phyloP scores from a whole-genome alignment of 495 filamentous ascomycete genomes.

The Arthonia radiata region DNA sequence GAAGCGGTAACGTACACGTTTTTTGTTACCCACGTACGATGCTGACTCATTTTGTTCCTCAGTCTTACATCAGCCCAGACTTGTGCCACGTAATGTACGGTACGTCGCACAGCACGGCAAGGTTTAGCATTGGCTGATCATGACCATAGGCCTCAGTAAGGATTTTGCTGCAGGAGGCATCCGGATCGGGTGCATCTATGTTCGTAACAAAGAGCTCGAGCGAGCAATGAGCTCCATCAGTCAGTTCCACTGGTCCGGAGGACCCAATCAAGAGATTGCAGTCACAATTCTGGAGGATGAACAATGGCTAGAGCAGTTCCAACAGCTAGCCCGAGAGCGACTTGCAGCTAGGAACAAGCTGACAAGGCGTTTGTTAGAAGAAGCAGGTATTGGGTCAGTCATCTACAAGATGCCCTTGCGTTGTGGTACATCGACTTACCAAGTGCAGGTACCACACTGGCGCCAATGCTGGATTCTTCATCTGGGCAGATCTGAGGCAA shows the following conservation, averaged over 20 bases:
- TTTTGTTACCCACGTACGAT: too few relatives aligned
- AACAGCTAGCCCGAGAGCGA: constrained; percentile 15
- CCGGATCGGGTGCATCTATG: constrained; percentile 27
- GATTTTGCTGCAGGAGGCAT: constrained; percentile 34
- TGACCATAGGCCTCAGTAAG: too few relatives aligned
- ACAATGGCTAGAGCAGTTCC: constrained; percentile 20
- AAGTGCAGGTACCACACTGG: constrained; percentile 3
- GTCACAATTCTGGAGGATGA: constrained; percentile 22
- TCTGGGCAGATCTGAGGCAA: constrained; percentile 31
- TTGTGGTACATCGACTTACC: neutral
- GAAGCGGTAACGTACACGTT: too few relatives aligned
- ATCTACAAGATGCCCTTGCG: neutral
- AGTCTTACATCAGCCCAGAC: too few relatives aligned
- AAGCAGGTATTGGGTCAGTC: constrained; percentile 15
- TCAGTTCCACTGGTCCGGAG: constrained; percentile 22
- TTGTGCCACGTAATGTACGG: too few relatives aligned
- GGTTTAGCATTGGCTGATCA: too few relatives aligned
- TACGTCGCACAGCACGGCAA: too few relatives aligned
- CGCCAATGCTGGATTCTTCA: constrained; percentile 30
- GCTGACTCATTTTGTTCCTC: too few relatives aligned
- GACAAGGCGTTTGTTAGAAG: constrained; percentile 14
- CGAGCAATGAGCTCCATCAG: constrained; percentile 15
- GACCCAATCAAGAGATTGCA: constrained; percentile 19
- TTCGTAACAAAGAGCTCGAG: constrained; percentile 20
- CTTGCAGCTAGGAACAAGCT: constrained; percentile 16